Percentiles rank a stretch among this genome's conserved stretches.
Conservation (phyloP, 805 yeast genomes). For the Barnettozyma botsteinii region DNA sequence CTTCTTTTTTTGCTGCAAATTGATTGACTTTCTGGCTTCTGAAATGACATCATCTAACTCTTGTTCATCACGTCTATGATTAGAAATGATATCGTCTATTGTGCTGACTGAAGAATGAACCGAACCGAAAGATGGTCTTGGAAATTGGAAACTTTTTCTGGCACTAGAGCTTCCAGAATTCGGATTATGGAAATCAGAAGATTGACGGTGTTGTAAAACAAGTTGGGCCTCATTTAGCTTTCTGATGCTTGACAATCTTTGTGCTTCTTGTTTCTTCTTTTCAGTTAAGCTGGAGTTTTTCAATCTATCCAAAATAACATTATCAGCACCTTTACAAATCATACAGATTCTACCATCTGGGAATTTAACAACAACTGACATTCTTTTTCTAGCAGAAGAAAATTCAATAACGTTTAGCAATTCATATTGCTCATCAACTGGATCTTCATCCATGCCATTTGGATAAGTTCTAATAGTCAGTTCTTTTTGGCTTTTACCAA, state of each 20-base stretch:
- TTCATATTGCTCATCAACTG: constrained; percentile 63
- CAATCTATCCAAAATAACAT: constrained; percentile 73
- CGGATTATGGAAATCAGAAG: constrained; percentile 31
- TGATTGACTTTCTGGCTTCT: constrained; percentile 52
- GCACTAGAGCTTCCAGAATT: constrained; percentile 17
- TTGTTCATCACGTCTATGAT: constrained; percentile 38
- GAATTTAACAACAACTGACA: constrained; percentile 79
- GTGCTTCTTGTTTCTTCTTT: constrained; percentile 58
- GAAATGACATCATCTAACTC: constrained; percentile 50
- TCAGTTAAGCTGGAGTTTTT: constrained; percentile 52
- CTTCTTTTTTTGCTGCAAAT: constrained; percentile 50
- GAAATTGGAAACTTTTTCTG: constrained; percentile 29
- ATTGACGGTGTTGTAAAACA: constrained; percentile 53
- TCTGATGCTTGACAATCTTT: constrained; percentile 51
- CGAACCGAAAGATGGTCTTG: constrained; percentile 27
- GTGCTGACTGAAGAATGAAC: constrained; percentile 29
- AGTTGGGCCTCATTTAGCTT: constrained; percentile 73
- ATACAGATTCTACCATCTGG: constrained; percentile 74
- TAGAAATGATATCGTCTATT: constrained; percentile 44
- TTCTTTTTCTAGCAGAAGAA: constrained; percentile 81
- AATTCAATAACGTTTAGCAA: constrained; percentile 81
- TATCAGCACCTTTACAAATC: constrained; percentile 95
- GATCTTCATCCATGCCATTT: constrained; percentile 61
- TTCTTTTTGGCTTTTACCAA: constrained; percentile 54
- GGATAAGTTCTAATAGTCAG: constrained; percentile 78